Percentiles rank a stretch among this genome's conserved stretches.
Evolutionary conservation across 1,139 yeast genomes (phyloP).

Genomic region (Candida glucosophila): DNA sequence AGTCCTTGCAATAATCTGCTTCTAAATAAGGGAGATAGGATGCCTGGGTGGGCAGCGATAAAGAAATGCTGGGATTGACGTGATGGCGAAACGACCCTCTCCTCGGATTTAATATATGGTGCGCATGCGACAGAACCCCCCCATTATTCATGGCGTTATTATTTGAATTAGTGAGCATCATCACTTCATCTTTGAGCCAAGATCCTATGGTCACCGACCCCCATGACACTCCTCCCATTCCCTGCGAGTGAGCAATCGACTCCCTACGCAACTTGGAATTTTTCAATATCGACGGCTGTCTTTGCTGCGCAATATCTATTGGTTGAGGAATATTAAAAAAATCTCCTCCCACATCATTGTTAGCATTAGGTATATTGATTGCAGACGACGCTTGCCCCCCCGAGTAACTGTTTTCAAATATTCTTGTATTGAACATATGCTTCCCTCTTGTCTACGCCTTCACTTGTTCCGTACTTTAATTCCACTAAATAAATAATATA

Average conservation of each 20-base stretch:
- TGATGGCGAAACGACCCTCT: conserved; percentile 33
- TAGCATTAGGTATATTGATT: conserved; percentile 10
- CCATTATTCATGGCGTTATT: conserved; percentile 11
- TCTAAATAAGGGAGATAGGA: conserved; percentile 86
- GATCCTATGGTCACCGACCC: conserved; percentile 92
- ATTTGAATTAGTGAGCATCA: conserved; percentile 32
- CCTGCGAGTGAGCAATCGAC: conserved; percentile 90
- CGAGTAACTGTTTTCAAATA: conserved; percentile 17
- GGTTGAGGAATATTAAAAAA: conserved; percentile 30
- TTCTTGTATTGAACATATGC: conserved; percentile 25
- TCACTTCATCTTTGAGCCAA: conserved; percentile 91
- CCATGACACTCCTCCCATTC: conserved; percentile 98
- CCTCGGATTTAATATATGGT: conserved; percentile 32
- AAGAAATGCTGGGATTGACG: conserved; percentile 18
- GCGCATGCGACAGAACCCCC: too few relatives aligned
- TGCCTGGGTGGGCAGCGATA: conserved; percentile 63
- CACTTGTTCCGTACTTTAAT: too few relatives aligned
- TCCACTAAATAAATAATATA: too few relatives aligned
- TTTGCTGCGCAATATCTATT: conserved; percentile 38
- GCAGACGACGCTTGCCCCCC: conserved; percentile 8
- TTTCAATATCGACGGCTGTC: conserved; percentile 32
- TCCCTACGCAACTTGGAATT: conserved; percentile 57
- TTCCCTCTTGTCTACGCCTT: too few relatives aligned
- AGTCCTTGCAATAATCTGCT: conserved; percentile 93
- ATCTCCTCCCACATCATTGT: conserved; percentile 4